These are phyloP conservation scores for Ascochyta fabae DNA, from an alignment of 2,329 filamentous ascomycete species.

Conservation along the genomic window DNA sequence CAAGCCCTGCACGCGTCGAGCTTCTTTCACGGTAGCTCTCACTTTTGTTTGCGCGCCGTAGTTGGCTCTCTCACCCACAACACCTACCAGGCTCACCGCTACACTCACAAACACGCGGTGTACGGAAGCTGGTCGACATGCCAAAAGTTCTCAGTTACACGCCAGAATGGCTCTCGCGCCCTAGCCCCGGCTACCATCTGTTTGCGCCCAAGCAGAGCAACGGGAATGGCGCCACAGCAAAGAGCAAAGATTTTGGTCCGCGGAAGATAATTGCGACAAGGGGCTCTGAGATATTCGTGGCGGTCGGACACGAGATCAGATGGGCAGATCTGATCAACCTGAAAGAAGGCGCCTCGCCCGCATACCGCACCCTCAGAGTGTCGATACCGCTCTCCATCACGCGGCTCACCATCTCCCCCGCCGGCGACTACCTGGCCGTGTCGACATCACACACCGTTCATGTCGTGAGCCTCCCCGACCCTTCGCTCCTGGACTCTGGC, in stretches of 20 bases:
- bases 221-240: slow-evolving; percentile 36
- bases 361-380: slow-evolving; percentile 66
- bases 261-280: slow-evolving; percentile 74
- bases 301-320: slow-evolving; percentile 85
- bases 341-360: slow-evolving; percentile 62
- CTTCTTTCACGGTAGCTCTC: slow-evolving; percentile 12
- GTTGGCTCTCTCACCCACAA: slow-evolving; percentile 2
- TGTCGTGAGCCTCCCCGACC: slow-evolving; percentile 82
- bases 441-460: slow-evolving; percentile 87
- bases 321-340: slow-evolving; percentile 86
- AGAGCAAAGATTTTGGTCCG: slow-evolving; percentile 48
- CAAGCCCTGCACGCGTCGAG: slow-evolving; percentile 26
- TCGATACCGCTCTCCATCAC: slow-evolving; percentile 82
- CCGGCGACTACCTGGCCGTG: slow-evolving; percentile 81
- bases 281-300: slow-evolving; percentile 87
- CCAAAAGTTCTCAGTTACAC: slow-evolving; percentile 85
- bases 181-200: slow-evolving; percentile 77
- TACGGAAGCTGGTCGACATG: slow-evolving; percentile 61
- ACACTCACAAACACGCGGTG: not conserved
- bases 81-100: slow-evolving; percentile 1
- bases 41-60: slow-evolving; percentile 13
- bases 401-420: slow-evolving; percentile 84
- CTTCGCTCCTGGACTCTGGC: slow-evolving; percentile 73
- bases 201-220: slow-evolving; percentile 64
- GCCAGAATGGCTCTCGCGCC: slow-evolving; percentile 83